Percentiles rank a stretch among this genome's conserved stretches.
Conservation (phyloP, 176 grass and related monocot genomes). For the Aegilops umbellulata region DNA sequence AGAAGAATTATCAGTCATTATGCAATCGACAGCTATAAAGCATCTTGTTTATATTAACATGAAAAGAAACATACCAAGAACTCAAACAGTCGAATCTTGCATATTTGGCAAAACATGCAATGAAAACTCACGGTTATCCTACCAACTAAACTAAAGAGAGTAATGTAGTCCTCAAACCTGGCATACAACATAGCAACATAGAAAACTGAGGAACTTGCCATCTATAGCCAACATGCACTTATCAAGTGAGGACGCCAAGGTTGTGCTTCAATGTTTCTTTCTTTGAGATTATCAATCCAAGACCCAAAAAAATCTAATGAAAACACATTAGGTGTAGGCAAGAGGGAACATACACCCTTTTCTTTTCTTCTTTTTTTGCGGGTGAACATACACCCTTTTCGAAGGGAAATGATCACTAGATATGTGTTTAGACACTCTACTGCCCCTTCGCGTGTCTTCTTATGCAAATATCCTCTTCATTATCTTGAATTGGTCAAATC, state of each 20-base stretch:
- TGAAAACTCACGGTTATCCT: neutral
- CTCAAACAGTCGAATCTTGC: neutral
- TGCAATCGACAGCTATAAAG: conserved; percentile 17
- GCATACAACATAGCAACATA: neutral
- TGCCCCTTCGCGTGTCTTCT: neutral
- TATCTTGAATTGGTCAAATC: conserved; percentile 4
- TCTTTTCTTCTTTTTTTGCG: too few species aligned
- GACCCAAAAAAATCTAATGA: neutral
- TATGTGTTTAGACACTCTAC: neutral
- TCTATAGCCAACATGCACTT: neutral
- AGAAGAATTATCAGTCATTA: conserved; percentile 30
- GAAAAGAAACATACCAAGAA: conserved; percentile 13
- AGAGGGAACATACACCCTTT: neutral
- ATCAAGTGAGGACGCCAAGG: neutral
- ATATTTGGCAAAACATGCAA: neutral
- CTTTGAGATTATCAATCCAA: neutral
- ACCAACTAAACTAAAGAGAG: neutral
- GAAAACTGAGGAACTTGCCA: neutral
- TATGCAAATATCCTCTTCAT: neutral
- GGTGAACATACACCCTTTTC: neutral
- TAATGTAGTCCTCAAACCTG: neutral
- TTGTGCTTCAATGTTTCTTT: neutral
- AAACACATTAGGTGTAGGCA: neutral
- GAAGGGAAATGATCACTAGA: neutral
- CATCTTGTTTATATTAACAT: neutral